A percentile compares a stretch with the other conserved stretches of the same genome.
Conservation (phyloP, 495 filamentous ascomycete species). For the Polyplosphaeria fusca region DNA sequence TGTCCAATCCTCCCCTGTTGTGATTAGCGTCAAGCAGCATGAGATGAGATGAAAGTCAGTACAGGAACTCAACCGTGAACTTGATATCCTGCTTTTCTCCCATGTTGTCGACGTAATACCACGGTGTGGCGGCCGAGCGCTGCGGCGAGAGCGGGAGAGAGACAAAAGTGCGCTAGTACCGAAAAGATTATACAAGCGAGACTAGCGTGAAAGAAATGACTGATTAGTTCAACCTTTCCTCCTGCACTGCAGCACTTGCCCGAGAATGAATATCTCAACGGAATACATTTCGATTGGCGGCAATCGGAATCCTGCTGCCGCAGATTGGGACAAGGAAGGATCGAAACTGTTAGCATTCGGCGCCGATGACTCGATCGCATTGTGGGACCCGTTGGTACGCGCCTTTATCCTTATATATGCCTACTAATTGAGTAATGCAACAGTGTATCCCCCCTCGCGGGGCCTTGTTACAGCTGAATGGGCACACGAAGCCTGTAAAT, state of each 20-base stretch:
- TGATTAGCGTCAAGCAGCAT: too few species aligned
- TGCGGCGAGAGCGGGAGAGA: too few species aligned
- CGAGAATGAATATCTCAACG: slow-evolving; percentile 21
- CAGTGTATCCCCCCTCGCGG: slow-evolving; percentile 55
- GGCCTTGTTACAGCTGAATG: slow-evolving; percentile 66
- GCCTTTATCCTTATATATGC: background rate
- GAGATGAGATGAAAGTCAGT: too few species aligned
- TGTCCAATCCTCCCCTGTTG: too few species aligned
- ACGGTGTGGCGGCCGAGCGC: too few species aligned
- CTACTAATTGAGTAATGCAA: background rate
- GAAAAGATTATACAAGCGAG: too few species aligned
- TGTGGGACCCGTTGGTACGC: slow-evolving; percentile 82
- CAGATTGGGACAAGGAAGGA: slow-evolving; percentile 74
- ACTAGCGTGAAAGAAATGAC: slow-evolving; percentile 24
- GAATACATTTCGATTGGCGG: slow-evolving; percentile 81
- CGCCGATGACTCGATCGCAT: slow-evolving; percentile 78
- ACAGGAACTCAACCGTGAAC: background rate
- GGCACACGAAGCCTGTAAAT: slow-evolving; percentile 79
- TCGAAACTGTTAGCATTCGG: slow-evolving; percentile 80
- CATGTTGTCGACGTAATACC: background rate
- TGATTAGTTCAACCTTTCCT: background rate
- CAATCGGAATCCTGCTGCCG: slow-evolving; percentile 82
- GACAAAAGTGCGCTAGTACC: too few species aligned
- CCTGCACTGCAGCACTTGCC: too few species aligned
- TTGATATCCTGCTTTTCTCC: background rate